These are phyloP conservation scores for Penicillium lividum DNA, from an alignment of 495 filamentous ascomycete species.

Conservation along the genomic window DNA sequence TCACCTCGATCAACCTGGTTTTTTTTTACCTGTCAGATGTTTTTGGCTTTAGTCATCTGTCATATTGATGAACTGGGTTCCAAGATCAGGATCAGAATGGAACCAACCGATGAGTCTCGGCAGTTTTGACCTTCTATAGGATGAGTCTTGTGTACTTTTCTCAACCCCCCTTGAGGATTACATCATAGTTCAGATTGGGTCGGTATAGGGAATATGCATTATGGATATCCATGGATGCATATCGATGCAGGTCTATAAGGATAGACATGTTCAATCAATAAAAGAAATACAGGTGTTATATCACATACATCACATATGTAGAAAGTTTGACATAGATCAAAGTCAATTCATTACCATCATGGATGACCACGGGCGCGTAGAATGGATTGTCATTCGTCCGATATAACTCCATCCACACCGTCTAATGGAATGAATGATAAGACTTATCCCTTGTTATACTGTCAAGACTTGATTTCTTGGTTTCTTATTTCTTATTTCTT, in stretches of 20 bases:
- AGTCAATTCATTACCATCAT: background rate
- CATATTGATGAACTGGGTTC: background rate
- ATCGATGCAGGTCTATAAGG: background rate
- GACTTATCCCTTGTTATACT: background rate
- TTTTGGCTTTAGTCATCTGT: background rate
- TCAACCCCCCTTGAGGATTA: constrained; percentile 2
- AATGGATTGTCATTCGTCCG: constrained; percentile 42
- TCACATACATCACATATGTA: background rate
- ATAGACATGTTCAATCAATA: background rate
- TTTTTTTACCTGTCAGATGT: background rate
- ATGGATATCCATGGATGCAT: background rate
- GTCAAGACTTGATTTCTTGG: background rate
- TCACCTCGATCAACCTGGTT: background rate
- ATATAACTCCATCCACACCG: constrained; percentile 23
- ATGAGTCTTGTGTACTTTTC: background rate
- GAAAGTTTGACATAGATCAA: constrained; percentile 1
- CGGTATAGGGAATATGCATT: background rate
- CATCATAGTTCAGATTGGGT: background rate
- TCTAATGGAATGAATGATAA: constrained; percentile 8
- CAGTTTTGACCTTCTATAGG: background rate
- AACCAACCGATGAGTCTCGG: background rate
- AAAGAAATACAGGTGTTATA: background rate
- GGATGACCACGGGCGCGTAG: constrained; percentile 56
- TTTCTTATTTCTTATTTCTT: background rate
- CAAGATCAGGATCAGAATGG: background rate